Evolutionary conservation across 1,139 yeast genomes (phyloP).

Genomic region (Nakaseomyces nivariensis): DNA sequence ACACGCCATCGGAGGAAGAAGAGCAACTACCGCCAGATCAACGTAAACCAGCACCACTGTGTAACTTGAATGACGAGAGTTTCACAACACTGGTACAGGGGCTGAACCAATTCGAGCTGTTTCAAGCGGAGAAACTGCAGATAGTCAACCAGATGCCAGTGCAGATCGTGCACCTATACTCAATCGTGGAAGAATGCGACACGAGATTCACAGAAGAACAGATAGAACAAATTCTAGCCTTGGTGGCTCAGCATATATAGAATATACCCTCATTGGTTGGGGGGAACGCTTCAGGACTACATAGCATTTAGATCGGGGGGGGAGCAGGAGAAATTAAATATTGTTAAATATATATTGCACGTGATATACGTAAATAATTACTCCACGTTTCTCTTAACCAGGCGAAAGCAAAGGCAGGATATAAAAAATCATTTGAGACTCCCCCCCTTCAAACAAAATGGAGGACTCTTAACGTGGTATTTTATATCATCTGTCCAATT

Average conservation of each 20-base stretch:
- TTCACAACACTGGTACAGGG: constrained; percentile 44
- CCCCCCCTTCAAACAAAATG: no score
- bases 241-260: constrained; percentile 8
- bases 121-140: constrained; percentile 78
- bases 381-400: no score
- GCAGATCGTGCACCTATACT: constrained; percentile 65
- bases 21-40: constrained; percentile 9
- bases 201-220: constrained; percentile 60
- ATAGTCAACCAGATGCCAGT: constrained; percentile 72
- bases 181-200: constrained; percentile 87
- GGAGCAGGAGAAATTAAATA: no score
- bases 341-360: no score
- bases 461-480: no score
- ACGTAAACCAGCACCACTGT: constrained; percentile 14
- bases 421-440: no score
- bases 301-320: no score
- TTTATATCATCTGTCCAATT: no score
- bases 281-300: no score
- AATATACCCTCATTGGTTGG: not conserved
- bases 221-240: constrained; percentile 38
- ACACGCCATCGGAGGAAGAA: constrained; percentile 16
- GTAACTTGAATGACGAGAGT: constrained; percentile 30
- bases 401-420: no score
- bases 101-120: constrained; percentile 49
- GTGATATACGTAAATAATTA: no score